Percentiles rank a stretch among this genome's conserved stretches.
Evolutionary conservation across 225 moss, liverwort and hornwort genomes (phyloP).

Genomic region (Marchantia paleacea): DNA sequence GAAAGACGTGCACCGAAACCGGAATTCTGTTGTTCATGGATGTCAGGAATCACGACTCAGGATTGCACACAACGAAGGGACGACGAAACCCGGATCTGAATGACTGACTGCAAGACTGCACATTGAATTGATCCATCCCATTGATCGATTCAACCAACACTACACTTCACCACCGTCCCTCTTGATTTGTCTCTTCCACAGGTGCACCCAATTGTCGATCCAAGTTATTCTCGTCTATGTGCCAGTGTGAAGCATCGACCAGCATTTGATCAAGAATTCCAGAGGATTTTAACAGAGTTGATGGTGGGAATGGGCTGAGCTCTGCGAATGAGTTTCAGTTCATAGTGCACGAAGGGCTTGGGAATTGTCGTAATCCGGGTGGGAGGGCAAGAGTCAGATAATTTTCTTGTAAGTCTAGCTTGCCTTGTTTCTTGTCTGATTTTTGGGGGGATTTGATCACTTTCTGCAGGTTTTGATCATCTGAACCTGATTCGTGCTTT

Average conservation of each 20-base stretch:
- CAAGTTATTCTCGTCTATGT: neutral
- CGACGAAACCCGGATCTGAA: neutral
- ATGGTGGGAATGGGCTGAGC: neutral
- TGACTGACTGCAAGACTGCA: neutral
- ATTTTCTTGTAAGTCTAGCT: neutral
- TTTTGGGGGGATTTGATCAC: neutral
- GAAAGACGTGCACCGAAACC: no score
- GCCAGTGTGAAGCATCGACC: neutral
- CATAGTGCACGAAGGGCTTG: neutral
- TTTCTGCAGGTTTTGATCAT: neutral
- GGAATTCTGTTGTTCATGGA: no score
- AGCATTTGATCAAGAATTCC: neutral
- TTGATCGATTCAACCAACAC: neutral
- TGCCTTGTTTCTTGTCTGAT: neutral
- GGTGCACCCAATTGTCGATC: neutral
- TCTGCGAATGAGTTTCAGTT: neutral
- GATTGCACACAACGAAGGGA: neutral
- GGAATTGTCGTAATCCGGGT: neutral
- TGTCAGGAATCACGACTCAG: no score
- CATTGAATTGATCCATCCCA: neutral
- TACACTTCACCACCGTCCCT: neutral
- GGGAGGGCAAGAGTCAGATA: neutral
- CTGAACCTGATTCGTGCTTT: neutral
- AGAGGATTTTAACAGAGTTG: neutral
- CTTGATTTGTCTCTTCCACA: neutral